Base-by-base conservation (phyloP, 768 basidiomycete genomes). In the Rhizopogon roseolus region DNA sequence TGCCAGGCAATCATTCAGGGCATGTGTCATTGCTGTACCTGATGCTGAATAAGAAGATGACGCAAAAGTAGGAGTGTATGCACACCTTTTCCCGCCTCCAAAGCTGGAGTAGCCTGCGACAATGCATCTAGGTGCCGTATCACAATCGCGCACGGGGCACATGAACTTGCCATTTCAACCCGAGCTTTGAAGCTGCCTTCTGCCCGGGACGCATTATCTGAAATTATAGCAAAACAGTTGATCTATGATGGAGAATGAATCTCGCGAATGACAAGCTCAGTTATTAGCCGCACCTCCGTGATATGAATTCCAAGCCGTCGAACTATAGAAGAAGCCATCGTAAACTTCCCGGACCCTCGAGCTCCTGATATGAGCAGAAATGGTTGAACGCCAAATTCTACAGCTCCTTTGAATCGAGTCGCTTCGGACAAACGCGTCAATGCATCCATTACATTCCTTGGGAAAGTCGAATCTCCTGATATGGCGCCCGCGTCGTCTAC, bases 101-200 rank as follows among this genome's bases (percentile, higher is more conserved):
- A 62, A 1, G 74, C 70, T 62, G 92, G 89, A 0, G 80, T 83
- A 6, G 81, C 84, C 62, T 87, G 79, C 5, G 79, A 77, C 16
- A 98, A 70, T 6, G 91, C 96, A 57, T 97, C 91, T 11, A 90
- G 67, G 59, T 93, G 85, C 19, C 87, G 78, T 37, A 99, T 69
- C 1, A 97, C 70, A 17, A 98, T 70, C 39, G 98, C 73, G 63
- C 92, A 97, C 0, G 97, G 97, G 0, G 91, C 82, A 64, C 89
- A 93, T 3, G 77, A 70, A 14, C 77, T 72, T 2, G 92, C 93
- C 67, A 85, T 81, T 50, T 92, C 91, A 57, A 97, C 82, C 13
- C 82, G 80, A 4, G 85, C 84, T 34, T 78, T 78, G 0, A 98
- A 71, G 2, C 76, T 79, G 1, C 80, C 90, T 62, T 91, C 88